These are phyloP conservation scores for Blastobotrys attinorum DNA, from an alignment of 805 yeast species.

Conservation along the genomic window DNA sequence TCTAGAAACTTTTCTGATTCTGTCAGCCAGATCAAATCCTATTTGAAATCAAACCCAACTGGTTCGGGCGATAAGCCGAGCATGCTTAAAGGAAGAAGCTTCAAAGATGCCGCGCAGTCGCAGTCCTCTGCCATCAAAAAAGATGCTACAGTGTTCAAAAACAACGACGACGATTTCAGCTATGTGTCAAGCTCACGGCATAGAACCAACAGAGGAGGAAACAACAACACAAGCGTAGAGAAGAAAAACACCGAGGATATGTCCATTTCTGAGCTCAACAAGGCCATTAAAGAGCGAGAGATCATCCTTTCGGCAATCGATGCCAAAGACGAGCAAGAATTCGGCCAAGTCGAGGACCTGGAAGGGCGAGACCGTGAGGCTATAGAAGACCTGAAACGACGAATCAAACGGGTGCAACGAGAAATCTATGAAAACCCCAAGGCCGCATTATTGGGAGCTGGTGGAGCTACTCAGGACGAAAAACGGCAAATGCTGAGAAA, in stretches of 20 bases:
- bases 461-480: constrained; percentile 32
- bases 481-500: constrained; percentile 46
- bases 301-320: constrained; percentile 64
- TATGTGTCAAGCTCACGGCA: constrained; percentile 60
- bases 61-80: constrained; percentile 20
- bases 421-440: constrained; percentile 25
- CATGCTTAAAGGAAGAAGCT: constrained; percentile 28
- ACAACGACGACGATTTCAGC: constrained; percentile 58
- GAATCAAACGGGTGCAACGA: constrained; percentile 42
- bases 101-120: constrained; percentile 20
- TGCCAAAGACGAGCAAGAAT: constrained; percentile 42
- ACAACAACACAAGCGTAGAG: constrained; percentile 1
- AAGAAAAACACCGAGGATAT: constrained; percentile 11
- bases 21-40: constrained; percentile 61
- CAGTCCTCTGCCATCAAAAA: constrained; percentile 28
- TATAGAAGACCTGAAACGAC: constrained; percentile 56
- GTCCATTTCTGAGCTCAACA: constrained; percentile 50
- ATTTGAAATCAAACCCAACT: constrained; percentile 34
- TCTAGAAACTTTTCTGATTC: constrained; percentile 65
- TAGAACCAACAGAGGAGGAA: constrained; percentile 24
- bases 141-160: constrained; percentile 57
- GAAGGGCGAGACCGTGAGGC: constrained; percentile 40
- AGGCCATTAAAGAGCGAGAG: constrained; percentile 62
- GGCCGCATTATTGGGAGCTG: constrained; percentile 18
- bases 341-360: constrained; percentile 30